Conservation (phyloP, 352 stramenopile species). For the Globisporangium uncinulatum region DNA sequence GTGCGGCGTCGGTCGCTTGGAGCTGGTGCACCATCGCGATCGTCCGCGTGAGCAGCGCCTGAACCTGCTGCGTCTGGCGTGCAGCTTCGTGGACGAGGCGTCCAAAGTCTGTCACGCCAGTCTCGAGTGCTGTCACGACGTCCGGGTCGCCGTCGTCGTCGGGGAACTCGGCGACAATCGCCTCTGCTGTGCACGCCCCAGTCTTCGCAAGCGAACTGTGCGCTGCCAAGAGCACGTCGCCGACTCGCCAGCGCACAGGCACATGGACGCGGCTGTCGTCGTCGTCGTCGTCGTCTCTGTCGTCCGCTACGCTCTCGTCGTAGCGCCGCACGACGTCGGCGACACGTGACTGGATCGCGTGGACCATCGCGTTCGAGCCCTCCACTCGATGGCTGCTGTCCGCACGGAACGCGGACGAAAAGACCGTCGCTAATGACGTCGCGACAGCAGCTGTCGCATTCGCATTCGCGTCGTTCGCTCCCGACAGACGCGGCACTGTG, state of each 20-base stretch:
- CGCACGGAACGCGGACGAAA: no score
- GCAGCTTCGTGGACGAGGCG: slow-evolving; percentile 26
- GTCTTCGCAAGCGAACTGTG: slow-evolving; percentile 54
- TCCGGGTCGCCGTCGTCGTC: slow-evolving; percentile 57
- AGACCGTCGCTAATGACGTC: no score
- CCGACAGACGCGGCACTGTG: no score
- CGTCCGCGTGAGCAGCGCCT: slow-evolving; percentile 25
- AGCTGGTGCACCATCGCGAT: slow-evolving; percentile 45
- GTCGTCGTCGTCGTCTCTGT: slow-evolving; percentile 12
- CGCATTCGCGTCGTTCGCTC: no score
- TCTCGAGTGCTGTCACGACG: slow-evolving; percentile 29
- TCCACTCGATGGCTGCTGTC: no score
- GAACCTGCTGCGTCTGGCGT: slow-evolving; percentile 30
- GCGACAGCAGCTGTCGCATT: no score
- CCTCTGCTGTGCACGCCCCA: slow-evolving; percentile 40
- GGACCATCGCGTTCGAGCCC: no score
- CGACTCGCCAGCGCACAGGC: slow-evolving; percentile 46
- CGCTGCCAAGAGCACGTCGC: slow-evolving; percentile 58
- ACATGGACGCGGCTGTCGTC: slow-evolving; percentile 13
- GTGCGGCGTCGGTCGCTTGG: slow-evolving; percentile 27
- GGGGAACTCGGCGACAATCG: slow-evolving; percentile 48
- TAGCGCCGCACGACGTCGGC: slow-evolving; percentile 62
- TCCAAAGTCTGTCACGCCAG: slow-evolving; percentile 28
- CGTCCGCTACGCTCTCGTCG: slow-evolving; percentile 32
- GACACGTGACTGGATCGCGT: slow-evolving; percentile 63